A percentile compares a stretch with the other conserved stretches of the same genome.
Conservation (phyloP, 1,139 yeast genomes). For the Arxiozyma telluris region DNA sequence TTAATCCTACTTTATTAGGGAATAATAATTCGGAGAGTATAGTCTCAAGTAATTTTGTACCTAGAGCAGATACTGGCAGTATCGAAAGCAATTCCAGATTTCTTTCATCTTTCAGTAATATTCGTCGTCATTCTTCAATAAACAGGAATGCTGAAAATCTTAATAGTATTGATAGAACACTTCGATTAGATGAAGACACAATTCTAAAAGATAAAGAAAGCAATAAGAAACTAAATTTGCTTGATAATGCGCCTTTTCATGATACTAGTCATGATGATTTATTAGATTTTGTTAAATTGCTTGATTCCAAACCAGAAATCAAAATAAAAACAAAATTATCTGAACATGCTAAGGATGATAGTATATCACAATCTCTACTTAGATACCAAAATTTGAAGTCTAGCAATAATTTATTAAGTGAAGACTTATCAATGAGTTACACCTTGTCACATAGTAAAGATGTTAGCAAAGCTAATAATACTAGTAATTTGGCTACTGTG, state of each 20-base stretch:
- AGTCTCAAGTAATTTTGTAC: constrained; percentile 15
- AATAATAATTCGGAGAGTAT: constrained; percentile 4
- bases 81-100: constrained; percentile 34
- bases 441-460: not conserved
- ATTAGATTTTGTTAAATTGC: constrained; percentile 69
- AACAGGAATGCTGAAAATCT: constrained; percentile 26
- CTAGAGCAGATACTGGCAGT: constrained; percentile 20
- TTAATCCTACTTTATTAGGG: constrained; percentile 10
- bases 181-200: constrained; percentile 9
- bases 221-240: not conserved
- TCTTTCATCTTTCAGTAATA: constrained; percentile 34
- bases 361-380: constrained; percentile 35
- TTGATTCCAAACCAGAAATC: constrained; percentile 61
- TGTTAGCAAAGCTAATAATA: not conserved
- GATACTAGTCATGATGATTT: constrained; percentile 47
- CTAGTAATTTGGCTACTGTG: not conserved
- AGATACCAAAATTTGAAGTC: constrained; percentile 41
- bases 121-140: constrained; percentile 33
- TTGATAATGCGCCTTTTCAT: not conserved
- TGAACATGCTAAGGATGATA: constrained; percentile 17
- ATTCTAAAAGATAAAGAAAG: not conserved
- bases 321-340: constrained; percentile 41
- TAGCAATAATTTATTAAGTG: constrained; percentile 38
- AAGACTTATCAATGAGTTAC: constrained; percentile 32
- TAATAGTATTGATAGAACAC: constrained; percentile 17